Conservation (phyloP, 257 asterid genomes). For the Ophiorrhiza pumila region DNA sequence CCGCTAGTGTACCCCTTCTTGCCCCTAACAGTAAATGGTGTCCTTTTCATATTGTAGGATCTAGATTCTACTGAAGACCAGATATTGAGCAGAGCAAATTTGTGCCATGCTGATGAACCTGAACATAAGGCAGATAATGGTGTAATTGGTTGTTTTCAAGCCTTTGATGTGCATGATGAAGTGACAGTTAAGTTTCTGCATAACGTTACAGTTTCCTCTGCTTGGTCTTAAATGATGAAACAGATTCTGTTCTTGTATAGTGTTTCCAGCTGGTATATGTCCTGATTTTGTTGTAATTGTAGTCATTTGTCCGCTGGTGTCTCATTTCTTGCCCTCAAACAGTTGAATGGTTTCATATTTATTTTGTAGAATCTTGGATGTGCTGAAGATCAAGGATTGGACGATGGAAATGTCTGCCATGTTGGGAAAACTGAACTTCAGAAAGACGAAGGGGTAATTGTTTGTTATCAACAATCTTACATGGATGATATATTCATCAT, state of each 20-base stretch:
- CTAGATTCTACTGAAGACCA: neutral
- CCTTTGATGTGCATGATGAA: neutral
- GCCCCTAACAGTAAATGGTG: neutral
- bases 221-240: neutral
- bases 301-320: neutral
- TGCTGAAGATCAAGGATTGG: neutral
- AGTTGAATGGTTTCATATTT: neutral
- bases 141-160: slow-evolving; percentile 6
- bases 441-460: neutral
- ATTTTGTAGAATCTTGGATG: neutral
- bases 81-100: neutral
- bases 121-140: slow-evolving; percentile 35
- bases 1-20: neutral
- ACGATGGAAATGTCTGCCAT: neutral
- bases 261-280: neutral
- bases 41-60: slow-evolving; percentile 6
- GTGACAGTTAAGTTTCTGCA: neutral
- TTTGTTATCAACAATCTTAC: neutral
- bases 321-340: neutral
- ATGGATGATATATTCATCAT: neutral
- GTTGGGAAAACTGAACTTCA: neutral
- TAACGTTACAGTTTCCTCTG: neutral
- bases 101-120: neutral
- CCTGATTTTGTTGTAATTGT: neutral
- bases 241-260: neutral